These are phyloP conservation scores for Ceratobasidium sp. DNA, from an alignment of 1,284 basidiomycete genomes.

Conservation along the genomic window DNA sequence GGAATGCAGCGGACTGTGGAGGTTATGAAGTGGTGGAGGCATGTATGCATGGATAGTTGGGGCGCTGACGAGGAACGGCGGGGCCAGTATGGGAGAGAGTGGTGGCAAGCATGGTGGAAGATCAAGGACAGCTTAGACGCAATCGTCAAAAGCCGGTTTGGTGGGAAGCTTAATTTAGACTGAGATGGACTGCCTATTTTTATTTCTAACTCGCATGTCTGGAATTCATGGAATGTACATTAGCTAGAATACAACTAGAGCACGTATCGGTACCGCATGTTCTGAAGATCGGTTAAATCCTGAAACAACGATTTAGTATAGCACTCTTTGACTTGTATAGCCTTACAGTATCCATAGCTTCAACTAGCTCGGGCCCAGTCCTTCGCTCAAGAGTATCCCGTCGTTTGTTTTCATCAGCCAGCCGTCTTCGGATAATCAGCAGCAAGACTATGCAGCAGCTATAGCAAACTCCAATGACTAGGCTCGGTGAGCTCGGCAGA, in stretches of 20 bases:
- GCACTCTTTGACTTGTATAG: neutral
- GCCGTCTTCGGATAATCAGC: constrained; percentile 8
- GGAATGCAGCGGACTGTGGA: constrained; percentile 72
- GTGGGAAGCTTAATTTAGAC: constrained; percentile 47
- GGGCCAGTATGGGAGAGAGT: constrained; percentile 52
- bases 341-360: constrained; percentile 1
- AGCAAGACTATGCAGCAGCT: neutral
- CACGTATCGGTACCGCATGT: constrained; percentile 19
- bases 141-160: constrained; percentile 66
- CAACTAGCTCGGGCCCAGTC: neutral
- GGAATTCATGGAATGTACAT: neutral
- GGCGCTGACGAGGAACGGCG: constrained; percentile 56
- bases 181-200: neutral
- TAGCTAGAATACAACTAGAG: neutral
- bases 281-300: constrained; percentile 32
- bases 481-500: neutral
- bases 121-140: constrained; percentile 69
- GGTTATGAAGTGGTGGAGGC: constrained; percentile 78
- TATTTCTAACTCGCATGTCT: neutral
- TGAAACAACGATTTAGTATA: neutral
- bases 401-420: constrained; percentile 14
- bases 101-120: constrained; percentile 77
- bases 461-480: constrained; percentile 23
- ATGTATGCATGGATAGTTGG: constrained; percentile 50
- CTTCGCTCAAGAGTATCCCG: neutral